Evolutionary conservation across 352 stramenopile genomes (phyloP).

Genomic region (Globisporangium recalcitrans): DNA sequence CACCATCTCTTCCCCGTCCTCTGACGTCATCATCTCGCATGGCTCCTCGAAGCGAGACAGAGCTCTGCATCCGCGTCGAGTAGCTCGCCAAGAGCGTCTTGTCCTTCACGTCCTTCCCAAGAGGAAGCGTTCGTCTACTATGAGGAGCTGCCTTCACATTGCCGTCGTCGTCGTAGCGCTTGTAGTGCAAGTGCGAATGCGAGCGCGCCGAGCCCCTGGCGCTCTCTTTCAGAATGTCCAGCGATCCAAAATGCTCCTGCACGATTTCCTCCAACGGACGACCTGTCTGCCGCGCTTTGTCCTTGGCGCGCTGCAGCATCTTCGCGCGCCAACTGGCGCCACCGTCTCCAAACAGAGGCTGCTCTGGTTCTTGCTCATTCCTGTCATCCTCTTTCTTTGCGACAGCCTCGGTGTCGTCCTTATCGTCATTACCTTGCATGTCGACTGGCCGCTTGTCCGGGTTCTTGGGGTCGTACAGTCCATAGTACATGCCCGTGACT

Average conservation of each 20-base stretch:
- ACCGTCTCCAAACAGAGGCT: constrained; percentile 57
- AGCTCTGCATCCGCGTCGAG: constrained; percentile 51
- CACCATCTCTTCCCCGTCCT: not conserved
- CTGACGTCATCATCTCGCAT: constrained; percentile 9
- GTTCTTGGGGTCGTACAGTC: constrained; percentile 78
- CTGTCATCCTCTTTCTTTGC: constrained; percentile 6
- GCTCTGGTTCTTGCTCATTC: constrained; percentile 5
- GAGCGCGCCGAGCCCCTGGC: constrained; percentile 38
- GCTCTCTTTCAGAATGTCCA: constrained; percentile 51
- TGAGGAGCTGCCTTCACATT: not conserved
- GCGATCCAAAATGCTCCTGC: constrained; percentile 45
- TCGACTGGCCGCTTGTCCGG: constrained; percentile 29
- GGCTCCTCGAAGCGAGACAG: constrained; percentile 32
- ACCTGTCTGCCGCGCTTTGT: constrained; percentile 49
- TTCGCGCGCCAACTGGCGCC: constrained; percentile 81
- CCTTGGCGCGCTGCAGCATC: constrained; percentile 71
- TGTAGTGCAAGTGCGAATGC: constrained; percentile 70
- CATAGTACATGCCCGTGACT: constrained; percentile 74
- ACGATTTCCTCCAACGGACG: constrained; percentile 58
- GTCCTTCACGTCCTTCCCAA: constrained; percentile 57
- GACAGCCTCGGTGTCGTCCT: constrained; percentile 2
- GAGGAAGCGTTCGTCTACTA: constrained; percentile 22
- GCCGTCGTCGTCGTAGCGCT: constrained; percentile 30
- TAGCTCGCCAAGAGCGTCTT: constrained; percentile 57
- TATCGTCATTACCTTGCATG: constrained; percentile 14